phyloP scores from a whole-genome alignment of 306 rosid species.

The Dryas octopetala region DNA sequence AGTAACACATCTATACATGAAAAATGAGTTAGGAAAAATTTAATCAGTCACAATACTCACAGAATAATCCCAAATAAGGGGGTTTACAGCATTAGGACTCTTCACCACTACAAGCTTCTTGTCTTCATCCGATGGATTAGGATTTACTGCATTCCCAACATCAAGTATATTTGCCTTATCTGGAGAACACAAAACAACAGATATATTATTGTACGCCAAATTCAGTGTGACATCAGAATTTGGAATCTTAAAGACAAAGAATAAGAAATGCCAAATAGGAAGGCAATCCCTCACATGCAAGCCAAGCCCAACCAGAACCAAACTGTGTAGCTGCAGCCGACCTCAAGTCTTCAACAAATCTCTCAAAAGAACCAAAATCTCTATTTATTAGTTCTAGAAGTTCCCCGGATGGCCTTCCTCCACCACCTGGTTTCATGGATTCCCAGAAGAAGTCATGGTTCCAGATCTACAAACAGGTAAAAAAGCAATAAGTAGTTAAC shows the following conservation, averaged over 20 bases:
- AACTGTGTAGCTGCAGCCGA: constrained; percentile 78
- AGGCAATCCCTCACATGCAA: constrained; percentile 63
- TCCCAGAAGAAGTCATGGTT: constrained; percentile 58
- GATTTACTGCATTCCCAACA: constrained; percentile 72
- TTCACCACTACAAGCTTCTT: constrained; percentile 70
- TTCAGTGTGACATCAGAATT: constrained; percentile 3
- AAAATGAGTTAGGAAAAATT: constrained; percentile 1
- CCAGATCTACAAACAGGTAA: constrained; percentile 52
- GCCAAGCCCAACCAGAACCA: constrained; percentile 99
- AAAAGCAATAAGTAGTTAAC: background rate
- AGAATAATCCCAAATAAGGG: constrained; percentile 69
- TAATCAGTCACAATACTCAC: constrained; percentile 43
- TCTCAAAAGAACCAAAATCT: constrained; percentile 80
- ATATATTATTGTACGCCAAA: background rate
- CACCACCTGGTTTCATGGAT: constrained; percentile 86
- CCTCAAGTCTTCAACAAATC: constrained; percentile 60
- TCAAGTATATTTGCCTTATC: constrained; percentile 68
- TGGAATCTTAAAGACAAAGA: constrained; percentile 14
- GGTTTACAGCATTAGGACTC: constrained; percentile 88
- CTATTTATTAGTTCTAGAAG: constrained; percentile 78
- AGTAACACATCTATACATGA: background rate
- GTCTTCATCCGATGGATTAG: constrained; percentile 64
- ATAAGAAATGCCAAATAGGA: background rate
- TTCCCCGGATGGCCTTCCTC: constrained; percentile 80
- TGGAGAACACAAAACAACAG: constrained; percentile 16